Conservation (phyloP, 495 filamentous ascomycete species). For the Aspergillus affinis region DNA sequence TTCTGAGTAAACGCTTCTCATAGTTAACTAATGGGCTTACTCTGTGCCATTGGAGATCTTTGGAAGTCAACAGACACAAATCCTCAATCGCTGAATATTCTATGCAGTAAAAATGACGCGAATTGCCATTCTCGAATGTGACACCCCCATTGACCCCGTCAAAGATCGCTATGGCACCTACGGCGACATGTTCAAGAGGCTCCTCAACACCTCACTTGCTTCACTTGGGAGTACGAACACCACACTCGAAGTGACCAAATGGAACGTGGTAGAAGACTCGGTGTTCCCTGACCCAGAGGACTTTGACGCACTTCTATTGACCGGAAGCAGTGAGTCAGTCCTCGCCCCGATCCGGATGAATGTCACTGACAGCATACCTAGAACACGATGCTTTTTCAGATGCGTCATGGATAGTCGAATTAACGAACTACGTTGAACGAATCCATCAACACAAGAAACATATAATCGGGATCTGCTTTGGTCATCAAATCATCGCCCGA, state of each 20-base stretch:
- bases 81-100: not conserved
- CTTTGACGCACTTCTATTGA: slow-evolving; percentile 74
- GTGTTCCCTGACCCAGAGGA: slow-evolving; percentile 63
- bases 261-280: slow-evolving; percentile 59
- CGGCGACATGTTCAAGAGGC: slow-evolving; percentile 64
- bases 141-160: slow-evolving; percentile 60
- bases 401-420: slow-evolving; percentile 67
- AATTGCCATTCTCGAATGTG: slow-evolving; percentile 78
- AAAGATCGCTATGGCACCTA: slow-evolving; percentile 65
- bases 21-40: too few species aligned
- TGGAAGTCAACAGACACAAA: too few species aligned
- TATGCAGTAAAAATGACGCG: slow-evolving; percentile 44
- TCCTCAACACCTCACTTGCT: slow-evolving; percentile 54
- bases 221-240: slow-evolving; percentile 25
- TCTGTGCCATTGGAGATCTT: too few species aligned
- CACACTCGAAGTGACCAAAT: slow-evolving; percentile 56
- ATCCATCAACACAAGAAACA: slow-evolving; percentile 55
- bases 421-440: slow-evolving; percentile 62
- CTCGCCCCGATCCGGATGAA: not conserved
- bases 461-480: slow-evolving; percentile 82
- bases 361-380: slow-evolving; percentile 16
- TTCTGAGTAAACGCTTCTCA: too few species aligned
- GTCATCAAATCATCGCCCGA: slow-evolving; percentile 85
- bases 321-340: slow-evolving; percentile 58
- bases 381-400: slow-evolving; percentile 60